Conservation (phyloP, 495 filamentous ascomycete genomes). For the Tuber calosporum region DNA sequence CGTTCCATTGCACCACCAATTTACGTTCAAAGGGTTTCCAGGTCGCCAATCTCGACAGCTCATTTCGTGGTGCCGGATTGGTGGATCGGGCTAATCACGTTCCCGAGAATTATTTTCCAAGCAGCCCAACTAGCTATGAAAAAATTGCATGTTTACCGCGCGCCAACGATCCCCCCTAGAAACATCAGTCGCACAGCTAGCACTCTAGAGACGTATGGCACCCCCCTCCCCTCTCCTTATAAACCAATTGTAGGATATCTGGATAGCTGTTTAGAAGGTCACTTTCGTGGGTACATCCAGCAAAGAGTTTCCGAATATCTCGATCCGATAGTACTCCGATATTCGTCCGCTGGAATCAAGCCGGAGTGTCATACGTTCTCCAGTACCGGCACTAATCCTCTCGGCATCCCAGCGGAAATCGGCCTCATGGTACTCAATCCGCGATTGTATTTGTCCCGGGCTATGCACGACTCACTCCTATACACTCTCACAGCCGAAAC, state of each 20-base stretch:
- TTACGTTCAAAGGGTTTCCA: slow-evolving; percentile 9
- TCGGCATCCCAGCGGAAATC: slow-evolving; percentile 36
- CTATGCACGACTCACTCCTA: slow-evolving; percentile 16
- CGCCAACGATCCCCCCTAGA: slow-evolving; percentile 51
- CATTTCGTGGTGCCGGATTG: slow-evolving; percentile 53
- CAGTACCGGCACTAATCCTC: slow-evolving; percentile 20
- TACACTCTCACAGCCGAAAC: neutral
- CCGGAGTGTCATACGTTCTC: slow-evolving; percentile 44
- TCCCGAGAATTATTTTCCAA: slow-evolving; percentile 56
- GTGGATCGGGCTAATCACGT: slow-evolving; percentile 58
- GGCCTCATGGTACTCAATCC: slow-evolving; percentile 54
- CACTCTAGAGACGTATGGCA: slow-evolving; percentile 16
- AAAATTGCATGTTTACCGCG: slow-evolving; percentile 53
- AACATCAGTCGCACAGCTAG: slow-evolving; percentile 50
- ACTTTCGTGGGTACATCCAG: slow-evolving; percentile 51
- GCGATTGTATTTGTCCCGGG: slow-evolving; percentile 55
- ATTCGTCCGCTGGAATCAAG: slow-evolving; percentile 48
- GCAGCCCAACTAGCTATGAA: slow-evolving; percentile 49
- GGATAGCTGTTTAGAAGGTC: slow-evolving; percentile 48
- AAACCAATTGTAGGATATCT: neutral
- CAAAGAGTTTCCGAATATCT: slow-evolving; percentile 46
- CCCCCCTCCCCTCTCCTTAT: slow-evolving; percentile 8
- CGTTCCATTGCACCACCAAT: slow-evolving; percentile 14
- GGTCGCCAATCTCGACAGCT: neutral
- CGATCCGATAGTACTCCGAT: slow-evolving; percentile 47